Evolutionary conservation across 345 rosid species (phyloP).

Genomic region (Toxicodendron radicans): DNA sequence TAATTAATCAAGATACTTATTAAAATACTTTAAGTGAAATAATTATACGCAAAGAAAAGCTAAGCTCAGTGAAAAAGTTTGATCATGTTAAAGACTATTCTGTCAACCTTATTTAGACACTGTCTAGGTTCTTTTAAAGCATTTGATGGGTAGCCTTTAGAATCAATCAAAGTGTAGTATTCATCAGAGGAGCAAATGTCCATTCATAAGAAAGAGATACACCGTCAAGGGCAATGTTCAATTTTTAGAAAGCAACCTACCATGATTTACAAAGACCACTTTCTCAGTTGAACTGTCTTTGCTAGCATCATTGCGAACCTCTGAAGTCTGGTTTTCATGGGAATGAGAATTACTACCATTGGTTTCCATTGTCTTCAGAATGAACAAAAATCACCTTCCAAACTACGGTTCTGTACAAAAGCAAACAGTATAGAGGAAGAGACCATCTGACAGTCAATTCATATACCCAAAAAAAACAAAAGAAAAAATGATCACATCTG

Average conservation of each 20-base stretch:
- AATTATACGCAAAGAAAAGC: background rate
- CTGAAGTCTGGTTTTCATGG: conserved; percentile 21
- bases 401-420: conserved; percentile 9
- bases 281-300: conserved; percentile 20
- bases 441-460: background rate
- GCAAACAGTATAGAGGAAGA: background rate
- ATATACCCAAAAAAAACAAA: background rate
- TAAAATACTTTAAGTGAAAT: background rate
- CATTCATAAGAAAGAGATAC: background rate
- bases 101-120: background rate
- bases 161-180: background rate
- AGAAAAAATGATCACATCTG: background rate
- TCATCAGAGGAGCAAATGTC: background rate
- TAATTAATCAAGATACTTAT: background rate
- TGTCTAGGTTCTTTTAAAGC: background rate
- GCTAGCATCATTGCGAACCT: conserved; percentile 11
- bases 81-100: background rate
- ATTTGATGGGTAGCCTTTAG: background rate
- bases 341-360: conserved; percentile 21
- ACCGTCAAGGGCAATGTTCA: background rate
- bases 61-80: background rate
- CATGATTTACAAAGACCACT: conserved; percentile 27
- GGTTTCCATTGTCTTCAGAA: conserved; percentile 27
- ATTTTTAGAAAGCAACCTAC: conserved; percentile 22
- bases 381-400: conserved; percentile 21